phyloP scores from a whole-genome alignment of 2,329 filamentous ascomycete species.

The Neurospora sp. region DNA sequence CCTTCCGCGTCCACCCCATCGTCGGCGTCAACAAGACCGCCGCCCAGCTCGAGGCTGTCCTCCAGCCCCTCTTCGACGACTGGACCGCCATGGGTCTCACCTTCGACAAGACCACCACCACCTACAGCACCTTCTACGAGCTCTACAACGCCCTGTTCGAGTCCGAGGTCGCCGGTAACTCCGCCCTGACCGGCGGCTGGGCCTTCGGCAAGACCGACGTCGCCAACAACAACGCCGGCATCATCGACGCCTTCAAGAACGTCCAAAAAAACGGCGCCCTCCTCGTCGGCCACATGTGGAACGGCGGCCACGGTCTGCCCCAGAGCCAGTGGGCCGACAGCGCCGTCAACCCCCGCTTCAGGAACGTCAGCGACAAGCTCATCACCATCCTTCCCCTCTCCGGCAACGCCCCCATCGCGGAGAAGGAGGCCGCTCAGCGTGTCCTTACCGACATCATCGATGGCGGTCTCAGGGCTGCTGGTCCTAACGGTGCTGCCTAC shows the following conservation, averaged over 20 bases:
- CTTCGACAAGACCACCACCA: conserved; percentile 20
- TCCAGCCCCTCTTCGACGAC: conserved; percentile 26
- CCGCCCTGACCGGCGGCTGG: conserved; percentile 29
- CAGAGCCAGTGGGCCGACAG: conserved; percentile 23
- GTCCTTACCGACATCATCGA: conserved; percentile 28
- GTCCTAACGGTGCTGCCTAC: conserved; percentile 30
- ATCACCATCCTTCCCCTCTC: conserved; percentile 25
- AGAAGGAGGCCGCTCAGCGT: conserved; percentile 31
- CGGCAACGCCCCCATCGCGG: conserved; percentile 29
- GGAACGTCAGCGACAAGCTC: conserved; percentile 25
- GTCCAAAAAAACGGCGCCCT: conserved; percentile 22
- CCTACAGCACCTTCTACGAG: conserved; percentile 25
- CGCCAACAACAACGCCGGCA: conserved; percentile 23
- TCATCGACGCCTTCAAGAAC: conserved; percentile 26
- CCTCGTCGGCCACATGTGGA: conserved; percentile 29
- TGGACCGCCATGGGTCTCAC: conserved; percentile 20
- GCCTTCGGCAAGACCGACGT: conserved; percentile 27
- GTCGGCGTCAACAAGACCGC: conserved; percentile 27
- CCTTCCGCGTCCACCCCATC: conserved; percentile 29
- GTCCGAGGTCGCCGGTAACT: conserved; percentile 23
- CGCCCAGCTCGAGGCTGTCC: conserved; percentile 23
- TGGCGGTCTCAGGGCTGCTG: conserved; percentile 26
- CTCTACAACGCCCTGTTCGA: conserved; percentile 29
- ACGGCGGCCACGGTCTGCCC: conserved; percentile 25
- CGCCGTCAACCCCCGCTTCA: conserved; percentile 29